Base-by-base conservation (phyloP, 2,329 filamentous ascomycete genomes). In the Pestalotiopsis sp. region DNA sequence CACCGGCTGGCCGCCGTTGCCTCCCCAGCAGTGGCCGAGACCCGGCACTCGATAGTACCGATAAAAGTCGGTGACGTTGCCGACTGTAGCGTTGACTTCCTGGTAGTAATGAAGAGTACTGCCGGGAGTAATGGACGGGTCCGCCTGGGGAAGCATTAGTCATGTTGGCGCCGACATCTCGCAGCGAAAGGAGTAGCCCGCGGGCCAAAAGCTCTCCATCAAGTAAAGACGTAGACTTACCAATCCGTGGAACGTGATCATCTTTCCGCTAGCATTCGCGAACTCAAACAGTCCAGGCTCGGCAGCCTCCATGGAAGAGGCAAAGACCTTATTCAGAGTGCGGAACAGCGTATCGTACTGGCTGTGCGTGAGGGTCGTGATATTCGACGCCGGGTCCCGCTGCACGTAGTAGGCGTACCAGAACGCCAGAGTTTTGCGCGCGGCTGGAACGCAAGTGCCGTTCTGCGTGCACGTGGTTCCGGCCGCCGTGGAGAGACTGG, bases 81-180 rank as follows among this genome's bases (percentile, higher is more conserved):
- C 27, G n/a, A 72, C 71, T 27, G 57, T 59, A 4, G 36, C n/a
- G 11, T 38, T 36, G n/a, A 36, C 25, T 13, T 14, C 27, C n/a
- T 39, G 13, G n/a, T 38, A 63, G 60, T 63, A 63, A 38, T 41
- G n/a, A 12, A 31, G 23, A 14, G 60, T 63, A 12, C 13, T 36
- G 5, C 36, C 36, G n/a, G 38, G n/a, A 36, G 60, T 23, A 4
- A 63, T 68, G 14, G 69, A 36, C 11, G 62, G 64, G 52, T 75
- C 74, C 41, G 68, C 69, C 66, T 67, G n/a, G 3, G 45, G 17
- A n/a, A 2, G 9, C 3, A 13, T 52, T n/a, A 52, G 45, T 52
- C 12, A 52, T n/a, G n/a, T 31, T 31, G 17, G 7, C 5, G 23
- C n/a, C 12, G 12, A n/a, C 4, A 52, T 31, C 14, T 52, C 45